A percentile compares a stretch with the other conserved stretches of the same genome.
Evolutionary conservation across 352 stramenopile genomes (phyloP).

Genomic region (Pilasporangium apinafurcum): DNA sequence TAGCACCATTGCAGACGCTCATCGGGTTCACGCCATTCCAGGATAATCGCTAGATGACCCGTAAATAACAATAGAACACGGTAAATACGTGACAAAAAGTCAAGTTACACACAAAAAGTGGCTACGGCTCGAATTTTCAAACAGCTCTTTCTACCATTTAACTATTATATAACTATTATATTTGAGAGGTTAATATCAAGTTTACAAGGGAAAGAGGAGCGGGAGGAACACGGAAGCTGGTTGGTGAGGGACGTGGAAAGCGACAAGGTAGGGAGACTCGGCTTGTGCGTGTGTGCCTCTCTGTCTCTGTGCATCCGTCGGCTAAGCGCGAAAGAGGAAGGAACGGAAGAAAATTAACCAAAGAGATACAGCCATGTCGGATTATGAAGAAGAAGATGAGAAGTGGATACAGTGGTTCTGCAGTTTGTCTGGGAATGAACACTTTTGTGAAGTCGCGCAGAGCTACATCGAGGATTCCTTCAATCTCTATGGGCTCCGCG

Average conservation of each 20-base stretch:
- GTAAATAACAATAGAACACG: too few species aligned
- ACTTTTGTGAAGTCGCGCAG: conserved; percentile 89
- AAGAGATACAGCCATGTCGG: conserved; percentile 54
- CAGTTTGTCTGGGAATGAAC: conserved; percentile 87
- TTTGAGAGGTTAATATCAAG: neutral
- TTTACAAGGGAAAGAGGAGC: neutral
- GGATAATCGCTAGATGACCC: conserved; percentile 70
- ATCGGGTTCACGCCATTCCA: conserved; percentile 67
- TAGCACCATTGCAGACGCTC: conserved; percentile 42
- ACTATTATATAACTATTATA: too few species aligned
- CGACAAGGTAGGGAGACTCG: conserved; percentile 1
- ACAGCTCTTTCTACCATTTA: too few species aligned
- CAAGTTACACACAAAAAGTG: too few species aligned
- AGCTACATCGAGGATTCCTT: conserved; percentile 94
- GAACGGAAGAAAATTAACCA: too few species aligned
- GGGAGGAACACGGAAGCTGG: neutral
- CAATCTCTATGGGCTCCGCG: conserved; percentile 89
- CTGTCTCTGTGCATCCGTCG: neutral
- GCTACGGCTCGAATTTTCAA: too few species aligned
- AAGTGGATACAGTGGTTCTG: conserved; percentile 94
- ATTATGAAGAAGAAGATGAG: conserved; percentile 89
- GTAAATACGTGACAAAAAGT: too few species aligned
- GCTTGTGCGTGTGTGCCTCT: conserved; percentile 1
- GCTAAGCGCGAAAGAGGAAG: too few species aligned
- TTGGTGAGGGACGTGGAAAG: conserved; percentile 5